These are phyloP conservation scores for Paramecium pentaurelia DNA, from an alignment of 73 alveolate genomes.

Conservation along the genomic window DNA sequence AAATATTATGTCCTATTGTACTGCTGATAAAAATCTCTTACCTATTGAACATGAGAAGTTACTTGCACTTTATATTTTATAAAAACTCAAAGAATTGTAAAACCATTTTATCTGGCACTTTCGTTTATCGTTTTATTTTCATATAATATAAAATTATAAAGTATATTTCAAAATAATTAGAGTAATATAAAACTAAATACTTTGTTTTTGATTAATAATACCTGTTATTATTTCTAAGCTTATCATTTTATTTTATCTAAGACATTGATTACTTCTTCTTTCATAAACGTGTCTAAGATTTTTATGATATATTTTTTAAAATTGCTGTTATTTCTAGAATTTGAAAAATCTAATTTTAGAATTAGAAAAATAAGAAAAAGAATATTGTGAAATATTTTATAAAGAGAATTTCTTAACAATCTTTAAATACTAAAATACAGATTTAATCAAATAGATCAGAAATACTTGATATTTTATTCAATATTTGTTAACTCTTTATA, in stretches of 20 bases:
- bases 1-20: background rate
- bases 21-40: background rate
- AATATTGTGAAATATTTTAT: background rate
- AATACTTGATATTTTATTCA: background rate
- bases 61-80: background rate
- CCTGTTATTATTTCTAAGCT: background rate
- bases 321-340: background rate
- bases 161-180: background rate
- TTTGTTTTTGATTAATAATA: no score
- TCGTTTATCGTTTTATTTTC: background rate
- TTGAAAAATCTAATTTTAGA: background rate
- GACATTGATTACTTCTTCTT: background rate
- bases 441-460: background rate
- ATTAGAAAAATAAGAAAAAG: background rate
- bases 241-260: no score
- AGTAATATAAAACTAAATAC: background rate
- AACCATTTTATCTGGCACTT: background rate
- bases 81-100: background rate
- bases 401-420: background rate
- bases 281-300: no score
- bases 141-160: background rate
- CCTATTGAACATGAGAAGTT: background rate
- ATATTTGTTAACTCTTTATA: background rate
- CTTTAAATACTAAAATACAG: background rate
- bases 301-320: no score